Percentiles rank a stretch among this genome's conserved stretches.
phyloP scores from a whole-genome alignment of 305 asterid species.

The Fraxinus nigra region DNA sequence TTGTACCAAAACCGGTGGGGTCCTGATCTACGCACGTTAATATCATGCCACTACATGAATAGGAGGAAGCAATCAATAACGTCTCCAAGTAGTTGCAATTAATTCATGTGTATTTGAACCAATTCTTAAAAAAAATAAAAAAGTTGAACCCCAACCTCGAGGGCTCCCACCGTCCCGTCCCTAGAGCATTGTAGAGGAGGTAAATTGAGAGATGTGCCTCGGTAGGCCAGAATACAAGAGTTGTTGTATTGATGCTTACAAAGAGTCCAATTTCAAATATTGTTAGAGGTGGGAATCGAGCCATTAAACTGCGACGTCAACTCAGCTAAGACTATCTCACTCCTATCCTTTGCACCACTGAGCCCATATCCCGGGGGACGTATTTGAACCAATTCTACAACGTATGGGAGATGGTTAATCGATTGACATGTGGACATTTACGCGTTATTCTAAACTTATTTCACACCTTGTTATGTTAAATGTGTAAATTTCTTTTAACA shows the following conservation, averaged over 20 bases:
- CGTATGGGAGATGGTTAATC: neutral
- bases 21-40: neutral
- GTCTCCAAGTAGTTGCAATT: neutral
- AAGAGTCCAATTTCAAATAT: too few species aligned
- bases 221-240: too few species aligned
- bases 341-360: too few species aligned
- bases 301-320: too few species aligned
- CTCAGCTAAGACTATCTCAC: too few species aligned
- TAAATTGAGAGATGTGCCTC: too few species aligned
- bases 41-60: neutral
- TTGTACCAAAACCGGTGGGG: neutral
- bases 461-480: neutral
- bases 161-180: too few species aligned
- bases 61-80: neutral
- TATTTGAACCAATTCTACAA: neutral
- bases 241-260: too few species aligned
- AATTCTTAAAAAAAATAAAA: neutral
- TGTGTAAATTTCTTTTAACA: neutral
- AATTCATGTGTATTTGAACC: neutral
- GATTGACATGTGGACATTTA: neutral
- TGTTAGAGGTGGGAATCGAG: too few species aligned
- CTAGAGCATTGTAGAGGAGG: too few species aligned
- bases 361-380: too few species aligned
- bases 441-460: neutral
- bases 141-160: too few species aligned